Evolutionary conservation across 2,329 filamentous ascomycete genomes (phyloP).

Genomic region (Microcyclospora pomicola): DNA sequence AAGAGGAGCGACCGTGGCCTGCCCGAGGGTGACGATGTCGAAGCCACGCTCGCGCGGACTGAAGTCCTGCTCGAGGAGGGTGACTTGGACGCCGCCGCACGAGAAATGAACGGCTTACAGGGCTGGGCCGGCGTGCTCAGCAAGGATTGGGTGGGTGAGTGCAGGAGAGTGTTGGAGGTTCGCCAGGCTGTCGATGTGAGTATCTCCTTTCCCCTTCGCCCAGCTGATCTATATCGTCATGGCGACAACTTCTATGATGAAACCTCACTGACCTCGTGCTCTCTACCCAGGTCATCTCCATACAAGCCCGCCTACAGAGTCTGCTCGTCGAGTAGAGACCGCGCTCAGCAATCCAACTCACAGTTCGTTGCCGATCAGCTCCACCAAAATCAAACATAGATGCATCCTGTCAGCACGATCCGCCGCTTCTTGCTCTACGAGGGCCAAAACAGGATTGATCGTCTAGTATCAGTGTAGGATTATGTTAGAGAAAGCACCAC

Average conservation of each 20-base stretch:
- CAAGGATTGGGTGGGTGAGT: slow-evolving; percentile 85
- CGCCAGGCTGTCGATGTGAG: slow-evolving; percentile 90
- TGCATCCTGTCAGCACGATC: too few relatives aligned
- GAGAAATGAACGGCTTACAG: slow-evolving; percentile 85
- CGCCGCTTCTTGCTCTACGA: too few relatives aligned
- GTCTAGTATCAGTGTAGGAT: too few relatives aligned
- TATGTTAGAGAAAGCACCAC: too few relatives aligned
- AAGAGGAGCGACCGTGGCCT: slow-evolving; percentile 53
- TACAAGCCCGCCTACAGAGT: slow-evolving; percentile 79
- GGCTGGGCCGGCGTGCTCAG: slow-evolving; percentile 95
- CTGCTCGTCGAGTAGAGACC: slow-evolving; percentile 57
- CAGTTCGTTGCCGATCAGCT: too few relatives aligned
- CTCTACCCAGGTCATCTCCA: slow-evolving; percentile 56
- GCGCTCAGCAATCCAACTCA: too few relatives aligned
- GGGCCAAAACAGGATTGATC: too few relatives aligned
- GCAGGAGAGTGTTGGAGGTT: slow-evolving; percentile 84
- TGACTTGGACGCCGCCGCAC: slow-evolving; percentile 74
- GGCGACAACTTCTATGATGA: not conserved
- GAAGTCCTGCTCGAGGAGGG: slow-evolving; percentile 88
- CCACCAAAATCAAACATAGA: too few relatives aligned
- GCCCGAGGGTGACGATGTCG: slow-evolving; percentile 74
- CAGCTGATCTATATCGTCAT: not conserved
- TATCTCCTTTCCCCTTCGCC: slow-evolving; percentile 13
- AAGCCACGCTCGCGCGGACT: slow-evolving; percentile 80
- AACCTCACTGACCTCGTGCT: slow-evolving; percentile 1